Base-by-base conservation (phyloP, 768 basidiomycete species). In the Rhizopogon vesiculosus region DNA sequence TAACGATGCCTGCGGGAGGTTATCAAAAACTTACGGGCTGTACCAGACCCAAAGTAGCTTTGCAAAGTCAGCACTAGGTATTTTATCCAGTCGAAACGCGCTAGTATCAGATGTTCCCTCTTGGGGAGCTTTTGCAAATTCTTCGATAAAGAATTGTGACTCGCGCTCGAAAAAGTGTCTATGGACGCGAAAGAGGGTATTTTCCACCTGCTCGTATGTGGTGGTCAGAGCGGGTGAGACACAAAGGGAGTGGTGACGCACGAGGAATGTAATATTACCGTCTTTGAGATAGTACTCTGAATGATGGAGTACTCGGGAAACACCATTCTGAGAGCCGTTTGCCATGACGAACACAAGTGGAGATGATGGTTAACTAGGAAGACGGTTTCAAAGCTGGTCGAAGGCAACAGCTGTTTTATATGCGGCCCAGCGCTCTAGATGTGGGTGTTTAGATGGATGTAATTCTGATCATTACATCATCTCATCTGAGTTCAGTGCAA, bases 21-120 rank as follows among this genome's bases (percentile, higher is more conserved):
- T 10, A 33, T 7, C 3, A 59, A 4, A 38, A 15, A 9, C 76
- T 61, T 58, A 82, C 80, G 75, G 74, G 42, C 82, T 81, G 51
- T 85, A 85, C 61, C 82, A 83, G 0, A 84, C 74, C 76, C 81
- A 83, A 0, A 84, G 63, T 0, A 85, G 72, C 0, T 65, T 66
- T 0, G 74, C 74, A 45, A 85, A 83, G 0, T 80, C 72, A 0
- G 64, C 55, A 0, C 69, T 60, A 0, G 65, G 69, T 2, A 77
- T 70, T 16, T 16, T 6, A 0, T 76, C 61, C 1, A 52, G 28
- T 3, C 61, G 61, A 0, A 55, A 66, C 0, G 62, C 64, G 2
- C 44, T 53, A 0, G 53, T 38, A 0, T 25, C 39, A 0, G 61
- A 58, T 2, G 22, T 41, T 3, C 35, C 51, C 5, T 59, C 42